Evolutionary conservation across 2,329 filamentous ascomycete genomes (phyloP).

Genomic region (Capronia americana): DNA sequence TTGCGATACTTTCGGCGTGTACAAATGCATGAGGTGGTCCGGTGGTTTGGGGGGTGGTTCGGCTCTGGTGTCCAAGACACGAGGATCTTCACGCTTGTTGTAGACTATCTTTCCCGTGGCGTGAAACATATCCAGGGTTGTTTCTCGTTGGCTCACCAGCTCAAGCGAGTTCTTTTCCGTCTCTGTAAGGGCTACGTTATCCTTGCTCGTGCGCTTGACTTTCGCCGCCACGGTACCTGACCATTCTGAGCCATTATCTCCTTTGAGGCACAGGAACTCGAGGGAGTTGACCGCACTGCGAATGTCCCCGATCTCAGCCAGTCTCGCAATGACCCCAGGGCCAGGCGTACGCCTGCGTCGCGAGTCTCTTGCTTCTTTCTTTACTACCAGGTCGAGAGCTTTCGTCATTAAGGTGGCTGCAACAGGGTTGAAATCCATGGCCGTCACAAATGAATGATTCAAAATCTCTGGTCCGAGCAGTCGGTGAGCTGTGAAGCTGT

Average conservation of each 20-base stretch:
- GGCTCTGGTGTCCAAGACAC: conserved; percentile 43
- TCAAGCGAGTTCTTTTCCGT: conserved; percentile 81
- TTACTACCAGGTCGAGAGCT: conserved; percentile 79
- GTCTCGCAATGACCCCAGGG: conserved; percentile 74
- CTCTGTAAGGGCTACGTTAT: conserved; percentile 68
- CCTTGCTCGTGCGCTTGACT: conserved; percentile 62
- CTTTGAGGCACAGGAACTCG: conserved; percentile 88
- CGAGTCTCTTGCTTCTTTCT: conserved; percentile 83
- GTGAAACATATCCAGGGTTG: conserved; percentile 92
- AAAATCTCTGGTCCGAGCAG: conserved; percentile 86
- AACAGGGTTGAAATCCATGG: conserved; percentile 92
- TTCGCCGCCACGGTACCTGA: conserved; percentile 74
- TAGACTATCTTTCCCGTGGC: conserved; percentile 95
- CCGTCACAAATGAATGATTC: conserved; percentile 75
- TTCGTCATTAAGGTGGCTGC: conserved; percentile 85
- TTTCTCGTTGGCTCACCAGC: conserved; percentile 83
- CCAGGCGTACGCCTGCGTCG: conserved; percentile 77
- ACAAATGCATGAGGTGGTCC: conserved; percentile 61
- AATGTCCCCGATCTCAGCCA: conserved; percentile 89
- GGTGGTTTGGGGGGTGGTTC: conserved; percentile 62
- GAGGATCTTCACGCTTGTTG: conserved; percentile 78
- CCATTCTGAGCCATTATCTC: conserved; percentile 76
- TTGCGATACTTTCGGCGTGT: conserved; percentile 67
- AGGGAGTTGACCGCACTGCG: conserved; percentile 89
- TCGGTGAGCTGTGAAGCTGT: conserved; percentile 91